A percentile compares a stretch with the other conserved stretches of the same genome.
Conservation (phyloP, 441 rosid species). For the Iberis amara region DNA sequence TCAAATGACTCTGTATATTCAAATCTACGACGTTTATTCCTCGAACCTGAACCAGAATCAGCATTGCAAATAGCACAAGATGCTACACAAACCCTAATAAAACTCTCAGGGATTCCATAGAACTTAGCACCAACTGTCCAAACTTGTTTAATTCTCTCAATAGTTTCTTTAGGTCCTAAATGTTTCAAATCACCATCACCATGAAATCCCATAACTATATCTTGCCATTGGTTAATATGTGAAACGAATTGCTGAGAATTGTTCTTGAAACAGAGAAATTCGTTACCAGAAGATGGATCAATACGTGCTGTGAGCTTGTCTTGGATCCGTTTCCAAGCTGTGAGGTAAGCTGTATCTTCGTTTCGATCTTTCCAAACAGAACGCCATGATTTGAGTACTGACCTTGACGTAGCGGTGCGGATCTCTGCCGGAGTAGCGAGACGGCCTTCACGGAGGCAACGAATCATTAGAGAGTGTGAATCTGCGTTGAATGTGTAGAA, state of each 20-base stretch:
- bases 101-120: conserved; percentile 95
- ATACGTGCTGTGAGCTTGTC: conserved; percentile 78
- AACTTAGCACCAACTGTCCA: conserved; percentile 97
- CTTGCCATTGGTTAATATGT: conserved; percentile 88
- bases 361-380: conserved; percentile 94
- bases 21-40: conserved; percentile 81
- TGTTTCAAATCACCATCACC: conserved; percentile 91
- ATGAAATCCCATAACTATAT: conserved; percentile 83
- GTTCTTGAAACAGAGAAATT: conserved; percentile 83
- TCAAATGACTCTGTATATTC: conserved; percentile 93
- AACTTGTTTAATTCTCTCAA: conserved; percentile 83
- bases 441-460: conserved; percentile 77
- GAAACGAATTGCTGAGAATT: conserved; percentile 84
- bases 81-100: conserved; percentile 89
- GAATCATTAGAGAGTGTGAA: conserved; percentile 89
- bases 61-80: conserved; percentile 78
- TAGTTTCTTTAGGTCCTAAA: conserved; percentile 75
- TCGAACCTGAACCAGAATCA: conserved; percentile 61
- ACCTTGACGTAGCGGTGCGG: conserved; percentile 70
- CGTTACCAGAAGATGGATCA: conserved; percentile 63
- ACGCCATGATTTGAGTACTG: conserved; percentile 89
- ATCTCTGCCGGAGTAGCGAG: conserved; percentile 81
- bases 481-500: conserved; percentile 94
- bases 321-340: conserved; percentile 97
- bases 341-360: conserved; percentile 91